phyloP scores from a whole-genome alignment of 305 asterid species.

The Caryopteris hybrid region DNA sequence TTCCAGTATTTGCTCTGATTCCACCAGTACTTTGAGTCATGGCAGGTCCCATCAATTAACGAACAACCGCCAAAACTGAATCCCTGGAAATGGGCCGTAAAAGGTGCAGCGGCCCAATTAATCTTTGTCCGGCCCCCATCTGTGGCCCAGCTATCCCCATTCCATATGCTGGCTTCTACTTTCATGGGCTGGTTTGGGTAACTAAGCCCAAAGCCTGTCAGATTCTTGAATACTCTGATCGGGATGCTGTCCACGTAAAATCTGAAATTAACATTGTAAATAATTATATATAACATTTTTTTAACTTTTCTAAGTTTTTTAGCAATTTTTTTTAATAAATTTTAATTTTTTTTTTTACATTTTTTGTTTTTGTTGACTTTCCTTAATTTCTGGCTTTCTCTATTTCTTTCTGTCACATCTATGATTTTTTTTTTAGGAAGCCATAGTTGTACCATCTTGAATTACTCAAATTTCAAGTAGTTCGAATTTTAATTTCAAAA shows the following conservation, averaged over 20 bases:
- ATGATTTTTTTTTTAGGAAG: too few species aligned
- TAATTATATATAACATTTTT: too few species aligned
- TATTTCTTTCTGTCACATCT: too few species aligned
- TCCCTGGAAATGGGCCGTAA: slow-evolving; percentile 29
- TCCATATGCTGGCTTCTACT: slow-evolving; percentile 48
- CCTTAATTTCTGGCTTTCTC: too few species aligned
- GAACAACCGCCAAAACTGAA: slow-evolving; percentile 37
- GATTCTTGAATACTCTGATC: slow-evolving; percentile 52
- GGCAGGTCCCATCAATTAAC: slow-evolving; percentile 17
- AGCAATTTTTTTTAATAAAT: too few species aligned
- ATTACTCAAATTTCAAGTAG: too few species aligned
- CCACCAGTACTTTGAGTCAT: slow-evolving; percentile 51
- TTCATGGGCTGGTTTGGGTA: slow-evolving; percentile 57
- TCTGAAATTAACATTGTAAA: slow-evolving; percentile 14
- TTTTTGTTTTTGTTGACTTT: too few species aligned
- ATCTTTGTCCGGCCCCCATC: slow-evolving; percentile 56
- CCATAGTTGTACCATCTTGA: too few species aligned
- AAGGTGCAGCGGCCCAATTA: slow-evolving; percentile 60
- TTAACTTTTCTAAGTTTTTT: too few species aligned
- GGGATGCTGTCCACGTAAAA: slow-evolving; percentile 54
- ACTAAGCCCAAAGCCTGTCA: slow-evolving; percentile 23
- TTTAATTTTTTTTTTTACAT: too few species aligned
- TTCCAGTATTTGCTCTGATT: slow-evolving; percentile 30
- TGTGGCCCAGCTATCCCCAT: slow-evolving; percentile 70
- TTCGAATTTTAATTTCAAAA: too few species aligned